These are phyloP conservation scores for Xerocomellus chrysenteron DNA, from an alignment of 768 basidiomycete genomes.

Conservation along the genomic window DNA sequence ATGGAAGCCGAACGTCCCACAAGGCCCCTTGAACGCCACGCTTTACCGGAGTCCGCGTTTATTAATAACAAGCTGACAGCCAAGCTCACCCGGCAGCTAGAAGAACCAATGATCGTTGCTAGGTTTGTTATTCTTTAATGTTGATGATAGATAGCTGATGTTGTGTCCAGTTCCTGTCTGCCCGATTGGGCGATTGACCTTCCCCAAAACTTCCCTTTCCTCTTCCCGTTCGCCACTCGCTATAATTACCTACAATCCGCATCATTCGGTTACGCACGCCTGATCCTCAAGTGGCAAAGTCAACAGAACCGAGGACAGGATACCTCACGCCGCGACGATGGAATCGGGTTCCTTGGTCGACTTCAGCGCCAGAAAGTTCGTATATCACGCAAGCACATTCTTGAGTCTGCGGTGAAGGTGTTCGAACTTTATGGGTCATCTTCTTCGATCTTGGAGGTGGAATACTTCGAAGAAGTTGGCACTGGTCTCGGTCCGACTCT, in stretches of 20 bases:
- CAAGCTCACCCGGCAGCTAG: conserved; percentile 94
- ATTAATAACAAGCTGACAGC: conserved; percentile 98
- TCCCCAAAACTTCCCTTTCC: conserved; percentile 95
- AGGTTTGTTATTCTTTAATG: conserved; percentile 54
- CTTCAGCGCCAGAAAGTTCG: conserved; percentile 95
- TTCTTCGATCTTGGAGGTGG: conserved; percentile 91
- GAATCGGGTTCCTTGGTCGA: conserved; percentile 88
- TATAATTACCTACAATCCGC: conserved; percentile 97
- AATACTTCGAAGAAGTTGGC: conserved; percentile 99
- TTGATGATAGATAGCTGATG: background rate
- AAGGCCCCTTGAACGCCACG: conserved; percentile 49
- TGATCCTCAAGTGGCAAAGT: conserved; percentile 94
- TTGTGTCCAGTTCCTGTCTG: conserved; percentile 71
- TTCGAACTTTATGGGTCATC: conserved; percentile 96
- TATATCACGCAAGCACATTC: conserved; percentile 89
- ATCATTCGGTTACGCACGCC: conserved; percentile 94
- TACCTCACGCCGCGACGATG: conserved; percentile 81
- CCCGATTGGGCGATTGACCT: conserved; percentile 98
- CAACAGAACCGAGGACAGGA: conserved; percentile 80
- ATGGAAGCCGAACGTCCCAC: conserved; percentile 63
- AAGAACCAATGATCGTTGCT: conserved; percentile 99
- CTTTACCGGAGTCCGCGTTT: conserved; percentile 79
- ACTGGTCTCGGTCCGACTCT: conserved; percentile 96
- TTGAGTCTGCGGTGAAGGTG: conserved; percentile 95
- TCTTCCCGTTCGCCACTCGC: conserved; percentile 97